Percentiles rank a stretch among this genome's conserved stretches.
phyloP scores from a whole-genome alignment of 441 rosid species.

The Adansonia gregorii region DNA sequence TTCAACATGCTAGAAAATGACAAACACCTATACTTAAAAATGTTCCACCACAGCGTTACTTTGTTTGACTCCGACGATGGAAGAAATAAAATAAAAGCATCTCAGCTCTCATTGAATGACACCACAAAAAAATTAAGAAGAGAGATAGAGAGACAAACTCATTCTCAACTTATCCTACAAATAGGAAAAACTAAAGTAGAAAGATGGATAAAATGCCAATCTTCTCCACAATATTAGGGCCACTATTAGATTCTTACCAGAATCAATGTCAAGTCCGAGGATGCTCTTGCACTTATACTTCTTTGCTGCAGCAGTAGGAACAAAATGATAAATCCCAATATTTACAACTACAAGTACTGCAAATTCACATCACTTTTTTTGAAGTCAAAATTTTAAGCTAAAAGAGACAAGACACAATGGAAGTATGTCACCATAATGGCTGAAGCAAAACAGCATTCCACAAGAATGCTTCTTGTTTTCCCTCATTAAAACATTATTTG shows the following conservation, averaged over 20 bases:
- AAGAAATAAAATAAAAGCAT: background rate
- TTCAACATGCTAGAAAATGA: background rate
- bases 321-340: slow-evolving; percentile 14
- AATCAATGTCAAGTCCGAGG: slow-evolving; percentile 86
- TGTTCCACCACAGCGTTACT: background rate
- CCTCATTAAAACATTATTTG: background rate
- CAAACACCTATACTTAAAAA: background rate
- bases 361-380: background rate
- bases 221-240: background rate
- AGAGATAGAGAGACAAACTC: background rate
- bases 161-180: background rate
- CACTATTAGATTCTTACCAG: slow-evolving; percentile 52
- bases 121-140: background rate
- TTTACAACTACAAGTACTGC: background rate
- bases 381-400: background rate
- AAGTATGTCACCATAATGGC: too few species aligned
- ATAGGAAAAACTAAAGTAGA: background rate
- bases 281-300: slow-evolving; percentile 74
- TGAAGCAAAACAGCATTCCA: background rate
- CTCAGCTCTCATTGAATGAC: background rate
- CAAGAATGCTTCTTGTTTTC: background rate
- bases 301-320: slow-evolving; percentile 56
- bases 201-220: background rate
- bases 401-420: background rate
- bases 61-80: background rate